Percentiles rank a stretch among this genome's conserved stretches.
Conservation (phyloP, 78 protist species). For the Guillardia theta region DNA sequence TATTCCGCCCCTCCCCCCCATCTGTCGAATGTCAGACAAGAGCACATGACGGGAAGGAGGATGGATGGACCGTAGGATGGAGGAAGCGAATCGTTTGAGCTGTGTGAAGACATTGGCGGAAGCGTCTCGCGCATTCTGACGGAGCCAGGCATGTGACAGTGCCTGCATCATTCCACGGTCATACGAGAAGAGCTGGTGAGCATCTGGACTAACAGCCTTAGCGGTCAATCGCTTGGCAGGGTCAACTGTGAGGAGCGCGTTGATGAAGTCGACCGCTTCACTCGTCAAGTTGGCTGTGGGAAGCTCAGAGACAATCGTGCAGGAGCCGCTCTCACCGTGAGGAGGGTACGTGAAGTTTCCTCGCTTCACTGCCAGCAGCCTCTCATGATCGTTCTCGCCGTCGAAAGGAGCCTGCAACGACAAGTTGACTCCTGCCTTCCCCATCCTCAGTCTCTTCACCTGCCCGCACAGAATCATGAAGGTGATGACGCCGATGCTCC, state of each 20-base stretch:
- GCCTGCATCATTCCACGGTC: too few relatives aligned
- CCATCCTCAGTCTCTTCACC: not conserved
- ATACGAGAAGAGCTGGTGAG: too few relatives aligned
- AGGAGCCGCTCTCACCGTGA: too few relatives aligned
- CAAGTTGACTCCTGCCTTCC: not conserved
- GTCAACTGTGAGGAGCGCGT: conserved; percentile 21
- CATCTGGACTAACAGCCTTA: not conserved
- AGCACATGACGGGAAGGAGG: too few relatives aligned
- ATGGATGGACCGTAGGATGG: too few relatives aligned
- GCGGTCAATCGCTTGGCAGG: not conserved
- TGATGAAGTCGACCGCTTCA: not conserved
- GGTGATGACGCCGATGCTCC: conserved; percentile 41
- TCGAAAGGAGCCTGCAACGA: not conserved
- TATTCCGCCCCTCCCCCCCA: too few relatives aligned
- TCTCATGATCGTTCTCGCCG: not conserved
- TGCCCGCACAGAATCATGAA: conserved; percentile 34
- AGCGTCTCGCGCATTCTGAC: too few relatives aligned
- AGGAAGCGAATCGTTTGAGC: too few relatives aligned
- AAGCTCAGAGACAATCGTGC: too few relatives aligned
- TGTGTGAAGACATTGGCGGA: too few relatives aligned
- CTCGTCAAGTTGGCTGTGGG: not conserved
- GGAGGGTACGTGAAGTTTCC: not conserved
- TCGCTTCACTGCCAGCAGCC: not conserved
- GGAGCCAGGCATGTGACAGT: too few relatives aligned
- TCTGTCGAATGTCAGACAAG: too few relatives aligned